A percentile compares a stretch with the other conserved stretches of the same genome.
Conservation (phyloP, 495 filamentous ascomycete species). For the Neurospora discreta region DNA sequence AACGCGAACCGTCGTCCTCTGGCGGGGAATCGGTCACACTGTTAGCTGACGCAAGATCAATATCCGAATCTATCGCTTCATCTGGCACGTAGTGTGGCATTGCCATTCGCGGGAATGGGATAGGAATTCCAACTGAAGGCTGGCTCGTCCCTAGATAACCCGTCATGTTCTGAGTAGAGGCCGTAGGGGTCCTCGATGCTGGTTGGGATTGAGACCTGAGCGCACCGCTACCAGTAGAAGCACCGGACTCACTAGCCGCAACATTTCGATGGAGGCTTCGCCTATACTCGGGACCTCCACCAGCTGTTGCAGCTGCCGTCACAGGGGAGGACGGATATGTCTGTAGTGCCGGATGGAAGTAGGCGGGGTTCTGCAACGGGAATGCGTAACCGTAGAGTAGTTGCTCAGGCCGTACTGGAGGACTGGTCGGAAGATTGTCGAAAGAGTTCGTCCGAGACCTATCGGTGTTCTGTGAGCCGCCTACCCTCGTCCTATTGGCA, state of each 20-base stretch:
- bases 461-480: slow-evolving; percentile 24
- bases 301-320: slow-evolving; percentile 23
- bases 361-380: slow-evolving; percentile 14
- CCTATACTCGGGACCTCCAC: slow-evolving; percentile 32
- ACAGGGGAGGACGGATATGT: slow-evolving; percentile 39
- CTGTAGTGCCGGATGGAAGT: slow-evolving; percentile 24
- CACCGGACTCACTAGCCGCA: slow-evolving; percentile 24
- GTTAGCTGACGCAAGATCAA: slow-evolving; percentile 24
- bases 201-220: slow-evolving; percentile 48
- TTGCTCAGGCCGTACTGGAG: slow-evolving; percentile 36
- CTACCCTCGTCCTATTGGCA: slow-evolving; percentile 29
- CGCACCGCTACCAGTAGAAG: slow-evolving; percentile 28
- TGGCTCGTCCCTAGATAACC: slow-evolving; percentile 16
- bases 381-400: slow-evolving; percentile 26
- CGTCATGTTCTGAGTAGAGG: slow-evolving; percentile 5
- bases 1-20: slow-evolving; percentile 27
- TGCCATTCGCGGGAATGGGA: slow-evolving; percentile 23
- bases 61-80: slow-evolving; percentile 27
- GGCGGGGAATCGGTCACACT: slow-evolving; percentile 25
- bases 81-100: slow-evolving; percentile 40
- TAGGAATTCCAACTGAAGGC: slow-evolving; percentile 18
- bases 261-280: slow-evolving; percentile 39
- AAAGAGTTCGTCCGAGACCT: slow-evolving; percentile 44
- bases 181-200: slow-evolving; percentile 33
- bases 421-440: slow-evolving; percentile 38